These are phyloP conservation scores for Termitomyces eurrhizus DNA, from an alignment of 768 basidiomycete species.

Conservation along the genomic window DNA sequence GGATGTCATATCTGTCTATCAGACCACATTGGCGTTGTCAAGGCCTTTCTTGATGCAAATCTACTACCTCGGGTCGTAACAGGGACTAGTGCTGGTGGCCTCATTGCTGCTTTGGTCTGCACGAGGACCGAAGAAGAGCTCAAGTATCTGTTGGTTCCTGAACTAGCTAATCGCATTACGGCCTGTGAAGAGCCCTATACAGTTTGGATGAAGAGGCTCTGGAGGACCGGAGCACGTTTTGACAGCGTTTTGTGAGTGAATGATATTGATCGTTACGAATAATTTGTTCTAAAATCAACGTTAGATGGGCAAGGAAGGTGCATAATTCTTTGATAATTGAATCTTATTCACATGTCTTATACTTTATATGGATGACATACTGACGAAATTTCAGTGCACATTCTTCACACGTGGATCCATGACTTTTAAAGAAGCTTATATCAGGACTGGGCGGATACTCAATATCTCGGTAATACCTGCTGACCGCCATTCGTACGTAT, in stretches of 20 bases:
- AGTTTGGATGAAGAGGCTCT: constrained; percentile 69
- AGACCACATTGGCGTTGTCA: constrained; percentile 91
- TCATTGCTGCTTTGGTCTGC: constrained; percentile 73
- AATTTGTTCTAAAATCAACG: constrained; percentile 6
- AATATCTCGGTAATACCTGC: constrained; percentile 93
- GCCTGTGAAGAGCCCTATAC: constrained; percentile 76
- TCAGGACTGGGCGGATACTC: constrained; percentile 87
- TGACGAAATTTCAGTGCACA: constrained; percentile 45
- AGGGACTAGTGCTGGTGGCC: constrained; percentile 91
- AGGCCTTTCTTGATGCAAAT: constrained; percentile 84
- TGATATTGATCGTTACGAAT: not conserved
- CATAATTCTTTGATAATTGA: not conserved
- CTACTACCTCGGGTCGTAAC: constrained; percentile 90
- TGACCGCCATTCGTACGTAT: constrained; percentile 74
- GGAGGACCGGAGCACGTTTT: constrained; percentile 91
- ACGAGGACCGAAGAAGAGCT: constrained; percentile 89
- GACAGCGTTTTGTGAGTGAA: constrained; percentile 59
- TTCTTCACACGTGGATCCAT: constrained; percentile 93
- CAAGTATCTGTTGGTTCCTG: constrained; percentile 69
- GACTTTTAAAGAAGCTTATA: constrained; percentile 94
- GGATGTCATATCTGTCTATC: not conserved
- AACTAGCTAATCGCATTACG: constrained; percentile 78
- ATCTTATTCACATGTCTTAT: not conserved
- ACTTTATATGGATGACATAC: not conserved
- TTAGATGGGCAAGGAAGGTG: constrained; percentile 85